Evolutionary conservation across 2,329 filamentous ascomycete species (phyloP), one percentile per base, ranked within the genome.

Genomic region (Xylariaceae sp.): DNA sequence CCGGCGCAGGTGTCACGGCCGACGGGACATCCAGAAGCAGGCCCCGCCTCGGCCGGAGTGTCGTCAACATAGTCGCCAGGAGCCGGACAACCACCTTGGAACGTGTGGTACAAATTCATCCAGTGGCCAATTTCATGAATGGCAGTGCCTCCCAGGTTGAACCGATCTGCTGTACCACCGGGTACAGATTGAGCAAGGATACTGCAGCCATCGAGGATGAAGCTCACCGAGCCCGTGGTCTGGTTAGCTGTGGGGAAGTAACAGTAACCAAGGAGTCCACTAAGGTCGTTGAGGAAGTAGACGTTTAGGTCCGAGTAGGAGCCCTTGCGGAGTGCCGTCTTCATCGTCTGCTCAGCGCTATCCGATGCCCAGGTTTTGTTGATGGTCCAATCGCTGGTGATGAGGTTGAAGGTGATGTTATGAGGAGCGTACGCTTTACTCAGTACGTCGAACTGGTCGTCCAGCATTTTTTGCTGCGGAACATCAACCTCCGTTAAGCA

Each of bases 351-450:
- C 60, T 78, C 75, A n/a, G 65, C 61, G 1, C 71, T 69, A 23
- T 77, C 78, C 11, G 60, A 64, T 35, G 77, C 77, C 78, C 79
- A 83, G 65, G 70, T 69, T 17, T 69, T 45, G 72, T 82, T 81
- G 65, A 80, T 69, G 41, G 79, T 80, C 62, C 73, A 76, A 57
- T 75, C 75, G 17, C 71, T 77, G 56, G 72, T 72, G 17, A 74
- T 71, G 47, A 80, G 73, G 30, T 72, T 73, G 69, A 82, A 83
- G 1, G 67, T 66, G 63, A 82, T 73, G 55, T 74, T 73, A 37
- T 80, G 72, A 0, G 74, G 71, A 15, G 70, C 71, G 59, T 76
- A 82, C 13, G 76, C 76, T 0, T 64, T 56, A 67, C 82, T 82
- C 66, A 82, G 66, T 17, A 76, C 74, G 2, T 69, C 62, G n/a